Evolutionary conservation across 768 basidiomycete species (phyloP).

Genomic region (Fomitopsis pulvina): DNA sequence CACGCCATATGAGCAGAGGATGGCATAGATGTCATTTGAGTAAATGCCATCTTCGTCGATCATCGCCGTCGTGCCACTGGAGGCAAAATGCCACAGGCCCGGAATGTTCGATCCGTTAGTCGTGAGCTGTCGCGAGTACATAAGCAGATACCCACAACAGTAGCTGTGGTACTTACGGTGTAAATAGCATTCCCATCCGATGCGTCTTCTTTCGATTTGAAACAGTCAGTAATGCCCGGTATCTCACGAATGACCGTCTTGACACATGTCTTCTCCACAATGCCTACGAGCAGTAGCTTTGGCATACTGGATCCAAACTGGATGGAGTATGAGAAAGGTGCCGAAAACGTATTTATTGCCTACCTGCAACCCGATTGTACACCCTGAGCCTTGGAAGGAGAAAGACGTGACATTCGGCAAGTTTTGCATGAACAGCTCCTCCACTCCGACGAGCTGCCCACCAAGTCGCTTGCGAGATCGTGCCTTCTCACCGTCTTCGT

Average conservation of each 20-base stretch:
- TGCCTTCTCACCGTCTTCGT: slow-evolving; percentile 20
- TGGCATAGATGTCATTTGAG: slow-evolving; percentile 93
- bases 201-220: slow-evolving; percentile 59
- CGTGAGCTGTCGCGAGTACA: slow-evolving; percentile 47
- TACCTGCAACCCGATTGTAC: slow-evolving; percentile 82
- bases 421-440: slow-evolving; percentile 47
- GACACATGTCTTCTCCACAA: slow-evolving; percentile 83
- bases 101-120: slow-evolving; percentile 93
- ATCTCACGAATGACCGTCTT: slow-evolving; percentile 87
- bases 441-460: slow-evolving; percentile 36
- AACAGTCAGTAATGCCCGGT: slow-evolving; percentile 81
- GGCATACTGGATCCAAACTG: slow-evolving; percentile 87
- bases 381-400: slow-evolving; percentile 55
- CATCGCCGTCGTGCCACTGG: slow-evolving; percentile 35
- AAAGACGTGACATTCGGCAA: slow-evolving; percentile 69
- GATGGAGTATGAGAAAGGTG: not conserved
- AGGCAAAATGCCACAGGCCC: slow-evolving; percentile 77
- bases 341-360: slow-evolving; percentile 20
- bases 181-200: slow-evolving; percentile 42
- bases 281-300: slow-evolving; percentile 89
- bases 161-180: slow-evolving; percentile 37
- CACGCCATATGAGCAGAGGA: slow-evolving; percentile 89
- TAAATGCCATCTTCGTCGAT: slow-evolving; percentile 78
- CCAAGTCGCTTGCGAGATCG: slow-evolving; percentile 24
- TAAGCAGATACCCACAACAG: not conserved